Conservation (phyloP, 371 early-diverging fungal genomes). For the Apophysomyces ossiformis region DNA sequence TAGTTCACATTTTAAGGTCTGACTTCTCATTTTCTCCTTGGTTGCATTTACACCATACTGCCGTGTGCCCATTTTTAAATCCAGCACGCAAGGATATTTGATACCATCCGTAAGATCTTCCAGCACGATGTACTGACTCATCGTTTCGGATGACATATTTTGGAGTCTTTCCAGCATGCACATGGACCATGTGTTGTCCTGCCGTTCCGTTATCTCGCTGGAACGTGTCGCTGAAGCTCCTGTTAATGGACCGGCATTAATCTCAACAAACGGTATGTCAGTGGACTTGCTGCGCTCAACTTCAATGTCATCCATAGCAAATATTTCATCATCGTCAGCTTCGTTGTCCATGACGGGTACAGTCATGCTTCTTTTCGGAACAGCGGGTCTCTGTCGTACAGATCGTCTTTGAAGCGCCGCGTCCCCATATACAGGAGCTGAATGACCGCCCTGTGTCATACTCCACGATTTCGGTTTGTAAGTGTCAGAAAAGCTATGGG, state of each 20-base stretch:
- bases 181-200: slow-evolving; percentile 40
- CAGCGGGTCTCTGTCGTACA: background rate
- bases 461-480: background rate
- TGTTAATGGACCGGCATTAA: slow-evolving; percentile 15
- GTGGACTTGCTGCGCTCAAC: slow-evolving; percentile 13
- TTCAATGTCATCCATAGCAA: slow-evolving; percentile 31
- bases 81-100: slow-evolving; percentile 89
- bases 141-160: slow-evolving; percentile 50
- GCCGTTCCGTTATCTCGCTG: background rate
- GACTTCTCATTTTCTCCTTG: slow-evolving; percentile 79
- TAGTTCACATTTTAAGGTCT: slow-evolving; percentile 87
- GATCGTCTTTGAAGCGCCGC: background rate
- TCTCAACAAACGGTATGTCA: background rate
- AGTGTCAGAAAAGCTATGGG: slow-evolving; percentile 19
- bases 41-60: slow-evolving; percentile 93
- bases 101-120: slow-evolving; percentile 89
- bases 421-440: background rate
- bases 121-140: slow-evolving; percentile 72
- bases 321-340: slow-evolving; percentile 20
- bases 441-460: slow-evolving; percentile 6
- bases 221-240: slow-evolving; percentile 8
- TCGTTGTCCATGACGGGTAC: slow-evolving; percentile 1
- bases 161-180: background rate
- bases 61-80: slow-evolving; percentile 97
- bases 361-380: background rate